Evolutionary conservation across 208 protist species (phyloP).

Genomic region (Crithidia thermophila): DNA sequence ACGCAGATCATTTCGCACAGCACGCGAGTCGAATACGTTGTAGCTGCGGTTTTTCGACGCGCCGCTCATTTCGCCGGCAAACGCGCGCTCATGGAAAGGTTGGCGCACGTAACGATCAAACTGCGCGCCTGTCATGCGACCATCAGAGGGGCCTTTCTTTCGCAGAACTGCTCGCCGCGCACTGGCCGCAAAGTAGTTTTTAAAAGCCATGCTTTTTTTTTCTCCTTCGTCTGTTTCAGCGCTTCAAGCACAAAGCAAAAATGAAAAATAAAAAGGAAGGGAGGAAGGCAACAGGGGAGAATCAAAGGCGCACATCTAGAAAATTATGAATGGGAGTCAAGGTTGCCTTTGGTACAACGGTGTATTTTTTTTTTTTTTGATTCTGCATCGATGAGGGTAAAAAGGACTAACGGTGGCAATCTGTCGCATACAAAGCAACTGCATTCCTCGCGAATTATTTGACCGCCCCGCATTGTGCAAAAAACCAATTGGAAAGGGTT

Average conservation of each 20-base stretch:
- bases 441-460: no score
- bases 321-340: no score
- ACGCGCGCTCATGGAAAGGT: conserved; percentile 40
- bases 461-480: no score
- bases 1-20: conserved; percentile 20
- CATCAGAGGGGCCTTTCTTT: conserved; percentile 41
- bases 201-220: conserved; percentile 40
- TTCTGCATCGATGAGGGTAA: no score
- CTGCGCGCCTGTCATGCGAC: conserved; percentile 26
- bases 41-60: conserved; percentile 4
- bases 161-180: conserved; percentile 18
- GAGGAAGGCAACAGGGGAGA: no score
- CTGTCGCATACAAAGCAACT: no score
- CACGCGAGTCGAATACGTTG: conserved; percentile 33
- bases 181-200: conserved; percentile 46
- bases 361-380: no score
- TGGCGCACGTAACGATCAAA: conserved; percentile 42
- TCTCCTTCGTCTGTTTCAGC: not conserved
- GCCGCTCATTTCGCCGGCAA: conserved; percentile 18
- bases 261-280: no score
- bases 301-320: no score
- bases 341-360: no score
- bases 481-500: no score
- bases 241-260: not conserved
- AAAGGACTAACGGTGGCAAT: no score